These are phyloP conservation scores for Fraxinus greggii DNA, from an alignment of 305 asterid species.

Conservation along the genomic window DNA sequence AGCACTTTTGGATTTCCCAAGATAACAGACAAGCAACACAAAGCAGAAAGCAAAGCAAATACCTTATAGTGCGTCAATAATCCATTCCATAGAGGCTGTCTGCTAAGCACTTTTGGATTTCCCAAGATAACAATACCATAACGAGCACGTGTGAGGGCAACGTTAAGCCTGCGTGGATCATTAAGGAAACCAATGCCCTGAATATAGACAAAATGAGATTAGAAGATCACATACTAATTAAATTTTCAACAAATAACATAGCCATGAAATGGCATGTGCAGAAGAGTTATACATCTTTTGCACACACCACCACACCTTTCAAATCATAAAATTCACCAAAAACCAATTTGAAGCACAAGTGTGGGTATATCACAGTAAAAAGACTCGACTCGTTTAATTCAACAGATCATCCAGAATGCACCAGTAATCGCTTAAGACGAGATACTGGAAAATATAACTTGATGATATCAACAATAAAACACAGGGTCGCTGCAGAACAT, in stretches of 20 bases:
- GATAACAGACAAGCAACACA: conserved; percentile 1
- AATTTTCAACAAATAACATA: neutral
- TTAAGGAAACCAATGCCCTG: conserved; percentile 99
- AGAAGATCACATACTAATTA: neutral
- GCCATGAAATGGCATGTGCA: neutral
- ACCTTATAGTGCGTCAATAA: conserved; percentile 96
- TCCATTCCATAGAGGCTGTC: conserved; percentile 96
- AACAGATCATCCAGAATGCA: neutral
- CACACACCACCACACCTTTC: neutral
- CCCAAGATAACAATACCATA: conserved; percentile 98
- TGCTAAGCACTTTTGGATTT: conserved; percentile 97
- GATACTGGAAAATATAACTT: neutral
- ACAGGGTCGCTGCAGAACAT: neutral
- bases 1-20: neutral
- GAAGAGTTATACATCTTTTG: neutral
- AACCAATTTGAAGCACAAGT: neutral
- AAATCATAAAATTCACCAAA: neutral
- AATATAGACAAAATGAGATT: conserved; percentile 17
- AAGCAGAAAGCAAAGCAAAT: conserved; percentile 19
- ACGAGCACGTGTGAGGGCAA: conserved; percentile 99
- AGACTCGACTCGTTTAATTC: neutral
- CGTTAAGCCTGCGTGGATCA: conserved; percentile 99
- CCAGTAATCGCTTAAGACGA: neutral
- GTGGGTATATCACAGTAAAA: neutral
- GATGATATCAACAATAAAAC: neutral